phyloP scores from a whole-genome alignment of 495 filamentous ascomycete species.

The Tuber melanosporum region DNA sequence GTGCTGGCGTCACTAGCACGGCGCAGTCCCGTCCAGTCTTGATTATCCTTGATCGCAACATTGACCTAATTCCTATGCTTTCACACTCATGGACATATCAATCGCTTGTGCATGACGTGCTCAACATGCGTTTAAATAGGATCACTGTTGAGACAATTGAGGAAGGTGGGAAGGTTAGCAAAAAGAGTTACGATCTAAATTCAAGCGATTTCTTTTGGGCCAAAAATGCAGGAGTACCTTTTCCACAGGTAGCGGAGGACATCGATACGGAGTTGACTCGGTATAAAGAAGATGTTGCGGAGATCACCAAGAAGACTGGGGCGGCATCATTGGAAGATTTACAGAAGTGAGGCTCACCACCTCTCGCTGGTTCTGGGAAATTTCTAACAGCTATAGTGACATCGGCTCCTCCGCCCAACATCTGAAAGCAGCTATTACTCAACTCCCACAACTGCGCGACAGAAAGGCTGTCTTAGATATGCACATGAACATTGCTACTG shows the following conservation, averaged over 20 bases:
- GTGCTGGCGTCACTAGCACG: conserved; percentile 17
- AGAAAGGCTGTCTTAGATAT: conserved; percentile 88
- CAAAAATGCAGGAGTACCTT: conserved; percentile 84
- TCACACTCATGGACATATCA: conserved; percentile 99
- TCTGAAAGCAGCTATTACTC: conserved; percentile 88
- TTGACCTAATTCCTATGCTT: conserved; percentile 96
- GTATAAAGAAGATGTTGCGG: conserved; percentile 92
- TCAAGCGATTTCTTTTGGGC: conserved; percentile 96
- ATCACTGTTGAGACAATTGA: conserved; percentile 86
- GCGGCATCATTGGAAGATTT: conserved; percentile 89
- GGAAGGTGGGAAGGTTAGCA: conserved; percentile 59
- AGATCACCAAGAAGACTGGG: conserved; percentile 91
- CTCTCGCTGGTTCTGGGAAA: conserved; percentile 6
- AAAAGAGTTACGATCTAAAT: conserved; percentile 81
- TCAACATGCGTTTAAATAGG: conserved; percentile 90
- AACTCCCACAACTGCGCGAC: conserved; percentile 85
- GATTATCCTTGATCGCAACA: conserved; percentile 70
- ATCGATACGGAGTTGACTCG: conserved; percentile 85
- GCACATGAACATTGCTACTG: conserved; percentile 98
- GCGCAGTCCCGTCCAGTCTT: conserved; percentile 44
- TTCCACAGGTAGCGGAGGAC: conserved; percentile 94
- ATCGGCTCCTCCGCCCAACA: conserved; percentile 83
- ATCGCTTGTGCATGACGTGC: conserved; percentile 88
- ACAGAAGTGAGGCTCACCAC: conserved; percentile 50
- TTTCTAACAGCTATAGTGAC: conserved; percentile 46